Evolutionary conservation across 2,329 filamentous ascomycete genomes (phyloP), one percentile per base, ranked within the genome.

Genomic region (Cercospora zeina): DNA sequence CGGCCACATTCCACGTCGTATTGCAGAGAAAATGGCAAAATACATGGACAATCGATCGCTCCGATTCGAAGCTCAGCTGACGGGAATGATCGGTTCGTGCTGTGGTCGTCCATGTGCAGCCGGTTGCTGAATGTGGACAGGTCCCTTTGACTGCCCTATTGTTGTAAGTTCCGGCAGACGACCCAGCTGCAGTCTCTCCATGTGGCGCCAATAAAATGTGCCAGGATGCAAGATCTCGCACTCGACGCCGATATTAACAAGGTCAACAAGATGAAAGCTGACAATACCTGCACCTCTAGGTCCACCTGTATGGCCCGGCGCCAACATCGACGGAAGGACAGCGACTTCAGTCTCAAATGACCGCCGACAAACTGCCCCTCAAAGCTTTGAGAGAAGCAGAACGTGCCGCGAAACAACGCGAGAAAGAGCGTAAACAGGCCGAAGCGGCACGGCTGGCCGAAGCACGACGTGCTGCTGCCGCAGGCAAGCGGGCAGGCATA

Each of bases 11-110:
- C 88, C 89, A 6, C 81, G 85, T 11, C 80, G 77, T 1, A 71
- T 91, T 21, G 90, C 87, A 0, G 77, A 80, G n/a, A 93, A 89
- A 74, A 77, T 96, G 58, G 86, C 90, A 0, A 84, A 82, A 1
- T 91, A 90, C 71, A 81, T 96, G 72, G 87, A 88, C 74, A 70
- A 79, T 70, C 13, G 33, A 57, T 82, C 82, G 16, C 77, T 95
- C 8, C 72, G 84, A 1, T 73, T 93, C 6, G 91, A 96, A 73
- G 90, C 85, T 0, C 77, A 83, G 14, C 81, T 96, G 50, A 85
- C 83, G 4, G 90, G 89, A 1, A 74, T 80, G 5, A 91, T 90
- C 67, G 83, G 81, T 1, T 62, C 72, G 49, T 34, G 13, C 9
- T 21, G 49, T 16, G 14, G 27, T 50, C 14, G 14, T 11, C 10